These are phyloP conservation scores for Pyrenophora tritici-repentis DNA, from an alignment of 2,329 filamentous ascomycete genomes.

Conservation along the genomic window DNA sequence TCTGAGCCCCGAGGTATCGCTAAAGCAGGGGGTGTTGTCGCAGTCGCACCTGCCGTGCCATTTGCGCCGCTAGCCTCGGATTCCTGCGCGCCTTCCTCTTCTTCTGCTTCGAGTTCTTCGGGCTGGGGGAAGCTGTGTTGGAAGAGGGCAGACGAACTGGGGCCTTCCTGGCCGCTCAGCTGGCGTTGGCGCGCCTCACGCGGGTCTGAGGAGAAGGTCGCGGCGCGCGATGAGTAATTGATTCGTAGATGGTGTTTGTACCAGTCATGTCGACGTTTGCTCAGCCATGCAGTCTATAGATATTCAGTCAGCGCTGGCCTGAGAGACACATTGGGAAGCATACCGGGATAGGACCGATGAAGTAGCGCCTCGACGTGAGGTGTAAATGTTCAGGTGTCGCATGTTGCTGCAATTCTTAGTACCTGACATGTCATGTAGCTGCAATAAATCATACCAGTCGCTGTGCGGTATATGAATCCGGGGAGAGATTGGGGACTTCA, in stretches of 20 bases:
- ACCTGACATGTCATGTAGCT: neutral
- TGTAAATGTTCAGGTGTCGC: constrained; percentile 65
- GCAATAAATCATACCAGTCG: constrained; percentile 52
- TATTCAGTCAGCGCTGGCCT: constrained; percentile 17
- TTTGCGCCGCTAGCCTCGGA: constrained; percentile 17
- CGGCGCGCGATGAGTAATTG: constrained; percentile 50
- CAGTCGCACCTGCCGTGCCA: constrained; percentile 22
- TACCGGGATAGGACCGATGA: constrained; percentile 67
- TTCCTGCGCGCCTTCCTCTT: constrained; percentile 24
- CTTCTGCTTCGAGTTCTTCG: constrained; percentile 39
- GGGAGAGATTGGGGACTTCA: constrained; percentile 45
- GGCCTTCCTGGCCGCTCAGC: constrained; percentile 49
- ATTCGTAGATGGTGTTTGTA: constrained; percentile 58
- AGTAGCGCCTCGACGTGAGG: constrained; percentile 65
- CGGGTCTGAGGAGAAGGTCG: constrained; percentile 59
- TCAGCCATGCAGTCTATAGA: constrained; percentile 62
- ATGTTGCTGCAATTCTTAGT: constrained; percentile 56
- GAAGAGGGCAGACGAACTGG: constrained; percentile 46
- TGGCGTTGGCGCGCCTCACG: constrained; percentile 52
- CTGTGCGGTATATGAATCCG: constrained; percentile 60
- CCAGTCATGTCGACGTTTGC: constrained; percentile 66
- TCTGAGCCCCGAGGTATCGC: constrained; percentile 35
- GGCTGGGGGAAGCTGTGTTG: constrained; percentile 52
- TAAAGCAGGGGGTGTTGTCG: constrained; percentile 35
- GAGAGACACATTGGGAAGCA: constrained; percentile 13